Evolutionary conservation across 345 rosid species (phyloP).

Genomic region (Gossypium arboreum): DNA sequence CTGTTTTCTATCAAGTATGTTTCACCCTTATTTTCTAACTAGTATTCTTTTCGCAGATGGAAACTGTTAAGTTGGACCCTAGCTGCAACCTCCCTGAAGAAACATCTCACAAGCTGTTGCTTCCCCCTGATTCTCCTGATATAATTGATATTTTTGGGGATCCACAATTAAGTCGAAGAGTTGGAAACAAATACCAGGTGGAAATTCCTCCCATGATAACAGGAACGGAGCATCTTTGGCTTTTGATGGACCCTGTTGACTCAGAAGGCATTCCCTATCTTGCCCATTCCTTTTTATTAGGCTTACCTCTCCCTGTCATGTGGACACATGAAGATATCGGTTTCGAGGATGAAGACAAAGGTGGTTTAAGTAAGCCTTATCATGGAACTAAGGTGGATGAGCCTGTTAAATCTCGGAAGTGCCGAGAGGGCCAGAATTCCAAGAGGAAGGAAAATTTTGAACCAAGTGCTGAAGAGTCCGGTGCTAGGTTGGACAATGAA

Average conservation of each 20-base stretch:
- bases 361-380: constrained; percentile 9
- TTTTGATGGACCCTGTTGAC: constrained; percentile 37
- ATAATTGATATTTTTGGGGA: constrained; percentile 44
- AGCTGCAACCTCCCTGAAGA: constrained; percentile 33
- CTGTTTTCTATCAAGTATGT: too few relatives aligned
- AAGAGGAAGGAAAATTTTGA: constrained; percentile 29
- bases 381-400: constrained; percentile 30
- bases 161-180: constrained; percentile 47
- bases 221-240: constrained; percentile 31
- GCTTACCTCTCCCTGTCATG: constrained; percentile 47
- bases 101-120: constrained; percentile 24
- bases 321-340: constrained; percentile 28
- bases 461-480: constrained; percentile 17
- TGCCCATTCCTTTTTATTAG: constrained; percentile 42
- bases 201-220: constrained; percentile 60
- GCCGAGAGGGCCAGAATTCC: constrained; percentile 27
- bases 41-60: constrained; percentile 32
- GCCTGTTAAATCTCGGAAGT: constrained; percentile 33
- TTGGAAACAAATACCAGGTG: constrained; percentile 63
- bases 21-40: not conserved
- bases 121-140: constrained; percentile 34
- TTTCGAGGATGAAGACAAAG: constrained; percentile 17
- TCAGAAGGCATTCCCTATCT: constrained; percentile 25
- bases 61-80: constrained; percentile 28
- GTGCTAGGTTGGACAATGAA: constrained; percentile 18